Conservation (phyloP, 192 early-diverging fungal genomes). For the Rhizoclosmatium sp. region DNA sequence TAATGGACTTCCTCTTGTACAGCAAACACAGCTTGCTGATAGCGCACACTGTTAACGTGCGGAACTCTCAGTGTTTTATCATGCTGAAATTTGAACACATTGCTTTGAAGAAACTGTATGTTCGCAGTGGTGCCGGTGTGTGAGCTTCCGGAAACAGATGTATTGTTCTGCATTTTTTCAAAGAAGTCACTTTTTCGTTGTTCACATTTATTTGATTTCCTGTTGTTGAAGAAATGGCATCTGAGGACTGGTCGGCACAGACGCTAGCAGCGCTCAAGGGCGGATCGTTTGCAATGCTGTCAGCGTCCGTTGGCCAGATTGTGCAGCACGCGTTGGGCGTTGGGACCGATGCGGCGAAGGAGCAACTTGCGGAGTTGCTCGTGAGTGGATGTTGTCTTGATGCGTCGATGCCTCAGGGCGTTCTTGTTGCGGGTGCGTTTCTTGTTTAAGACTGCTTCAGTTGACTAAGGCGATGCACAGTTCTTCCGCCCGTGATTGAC, state of each 20-base stretch:
- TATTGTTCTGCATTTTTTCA: too few relatives aligned
- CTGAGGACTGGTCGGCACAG: not conserved
- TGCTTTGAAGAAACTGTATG: too few relatives aligned
- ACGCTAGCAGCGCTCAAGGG: constrained; percentile 10
- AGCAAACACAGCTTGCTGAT: too few relatives aligned
- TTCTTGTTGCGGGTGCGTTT: constrained; percentile 17
- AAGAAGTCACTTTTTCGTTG: too few relatives aligned
- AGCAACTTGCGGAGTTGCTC: constrained; percentile 1
- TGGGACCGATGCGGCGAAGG: constrained; percentile 2
- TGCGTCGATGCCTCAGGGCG: constrained; percentile 10
- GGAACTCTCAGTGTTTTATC: too few relatives aligned
- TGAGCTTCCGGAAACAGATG: too few relatives aligned
- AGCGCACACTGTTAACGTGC: too few relatives aligned
- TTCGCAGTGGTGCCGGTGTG: too few relatives aligned
- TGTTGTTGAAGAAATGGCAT: not conserved
- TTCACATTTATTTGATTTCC: too few relatives aligned
- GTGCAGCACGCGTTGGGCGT: constrained; percentile 29
- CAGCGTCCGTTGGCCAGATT: constrained; percentile 8
- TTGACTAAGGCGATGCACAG: not conserved
- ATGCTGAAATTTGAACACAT: too few relatives aligned
- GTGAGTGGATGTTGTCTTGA: constrained; percentile 10
- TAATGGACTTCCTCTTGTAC: too few relatives aligned
- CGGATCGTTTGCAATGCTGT: constrained; percentile 19
- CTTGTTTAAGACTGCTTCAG: not conserved
- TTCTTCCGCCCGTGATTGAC: constrained; percentile 22